Conservation (phyloP, 2,329 filamentous ascomycete genomes). For the Leptographium wingfieldii region DNA sequence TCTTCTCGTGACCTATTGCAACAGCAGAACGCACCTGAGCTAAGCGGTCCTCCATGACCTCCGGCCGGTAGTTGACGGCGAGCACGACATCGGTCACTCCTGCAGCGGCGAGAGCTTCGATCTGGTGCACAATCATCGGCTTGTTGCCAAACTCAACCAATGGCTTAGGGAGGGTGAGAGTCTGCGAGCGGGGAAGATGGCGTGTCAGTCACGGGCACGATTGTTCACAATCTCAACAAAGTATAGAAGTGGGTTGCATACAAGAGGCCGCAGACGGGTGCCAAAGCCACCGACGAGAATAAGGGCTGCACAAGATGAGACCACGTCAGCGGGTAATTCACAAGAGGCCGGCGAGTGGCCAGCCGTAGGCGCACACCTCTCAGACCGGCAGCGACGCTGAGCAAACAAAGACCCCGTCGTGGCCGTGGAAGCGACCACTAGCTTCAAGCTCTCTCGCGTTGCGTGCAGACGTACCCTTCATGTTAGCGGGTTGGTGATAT, state of each 20-base stretch:
- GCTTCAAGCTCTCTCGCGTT: neutral
- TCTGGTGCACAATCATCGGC: constrained; percentile 98
- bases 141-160: constrained; percentile 98
- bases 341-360: neutral
- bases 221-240: constrained; percentile 1
- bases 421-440: neutral
- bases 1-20: neutral
- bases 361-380: neutral
- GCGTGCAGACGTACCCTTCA: constrained; percentile 27
- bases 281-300: constrained; percentile 99
- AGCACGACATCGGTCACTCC: constrained; percentile 97
- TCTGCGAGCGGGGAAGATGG: constrained; percentile 37
- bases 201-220: constrained; percentile 3
- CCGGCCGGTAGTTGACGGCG: constrained; percentile 95
- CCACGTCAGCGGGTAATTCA: constrained; percentile 12
- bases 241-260: constrained; percentile 33
- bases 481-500: constrained; percentile 14
- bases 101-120: constrained; percentile 83
- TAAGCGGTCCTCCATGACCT: constrained; percentile 91
- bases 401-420: neutral
- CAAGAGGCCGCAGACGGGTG: constrained; percentile 90
- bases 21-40: constrained; percentile 55
- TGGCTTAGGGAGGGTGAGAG: constrained; percentile 91
- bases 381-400: neutral
- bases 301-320: constrained; percentile 48